Evolutionary conservation across 2,329 filamentous ascomycete genomes (phyloP).

Genomic region (Dactylellina haptotyla): DNA sequence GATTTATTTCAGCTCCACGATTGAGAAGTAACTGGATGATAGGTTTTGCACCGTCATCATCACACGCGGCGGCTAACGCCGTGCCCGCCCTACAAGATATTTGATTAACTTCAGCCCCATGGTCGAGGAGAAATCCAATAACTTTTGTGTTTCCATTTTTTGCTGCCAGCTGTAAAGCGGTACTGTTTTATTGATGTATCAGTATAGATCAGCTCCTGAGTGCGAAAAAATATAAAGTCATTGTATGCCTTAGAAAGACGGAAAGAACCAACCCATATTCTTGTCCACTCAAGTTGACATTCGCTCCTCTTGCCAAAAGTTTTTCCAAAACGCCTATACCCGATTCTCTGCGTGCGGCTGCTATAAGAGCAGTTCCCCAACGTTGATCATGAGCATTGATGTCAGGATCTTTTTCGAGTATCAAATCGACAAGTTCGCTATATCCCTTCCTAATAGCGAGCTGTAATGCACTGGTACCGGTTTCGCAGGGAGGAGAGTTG

Average conservation of each 20-base stretch:
- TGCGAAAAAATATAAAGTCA: too few relatives aligned
- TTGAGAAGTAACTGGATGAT: conserved; percentile 20
- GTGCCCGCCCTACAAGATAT: not conserved
- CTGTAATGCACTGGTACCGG: conserved; percentile 1
- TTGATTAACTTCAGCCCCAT: conserved; percentile 12
- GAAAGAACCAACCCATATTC: conserved; percentile 13
- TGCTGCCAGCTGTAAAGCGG: conserved; percentile 9
- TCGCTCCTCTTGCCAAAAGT: conserved; percentile 21
- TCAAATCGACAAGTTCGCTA: conserved; percentile 10
- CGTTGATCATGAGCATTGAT: conserved; percentile 14
- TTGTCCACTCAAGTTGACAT: conserved; percentile 2
- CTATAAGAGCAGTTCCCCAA: conserved; percentile 15
- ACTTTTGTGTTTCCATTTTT: not conserved
- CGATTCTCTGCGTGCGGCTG: not conserved
- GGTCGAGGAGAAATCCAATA: conserved; percentile 21
- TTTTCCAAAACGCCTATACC: conserved; percentile 8
- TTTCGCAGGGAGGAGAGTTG: conserved; percentile 8
- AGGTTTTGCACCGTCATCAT: not conserved
- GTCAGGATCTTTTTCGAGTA: conserved; percentile 21
- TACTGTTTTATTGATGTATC: not conserved
- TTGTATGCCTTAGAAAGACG: too few relatives aligned
- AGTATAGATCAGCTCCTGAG: too few relatives aligned
- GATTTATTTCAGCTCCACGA: conserved; percentile 27
- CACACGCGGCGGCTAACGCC: conserved; percentile 15
- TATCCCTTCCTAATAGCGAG: not conserved